Evolutionary conservation across 1,284 basidiomycete species (phyloP).

Genomic region (Meripilus lineatus): DNA sequence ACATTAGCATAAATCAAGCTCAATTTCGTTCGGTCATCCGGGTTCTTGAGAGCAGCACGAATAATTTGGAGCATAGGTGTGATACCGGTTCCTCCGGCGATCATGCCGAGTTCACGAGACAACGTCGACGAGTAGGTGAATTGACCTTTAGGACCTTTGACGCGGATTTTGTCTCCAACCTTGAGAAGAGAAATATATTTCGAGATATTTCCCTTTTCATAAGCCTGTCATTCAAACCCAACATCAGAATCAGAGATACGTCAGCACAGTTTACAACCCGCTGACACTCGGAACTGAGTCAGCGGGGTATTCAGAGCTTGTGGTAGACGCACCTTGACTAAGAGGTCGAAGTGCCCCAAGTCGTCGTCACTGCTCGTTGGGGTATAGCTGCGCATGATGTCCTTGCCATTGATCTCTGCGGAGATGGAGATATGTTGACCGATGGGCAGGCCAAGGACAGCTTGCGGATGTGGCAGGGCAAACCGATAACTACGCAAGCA

Average conservation of each 20-base stretch:
- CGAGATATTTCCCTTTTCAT: conserved; percentile 96
- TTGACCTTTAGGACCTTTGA: conserved; percentile 96
- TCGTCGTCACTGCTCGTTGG: conserved; percentile 93
- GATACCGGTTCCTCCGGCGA: conserved; percentile 94
- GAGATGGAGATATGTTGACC: conserved; percentile 95
- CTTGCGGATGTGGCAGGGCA: conserved; percentile 65
- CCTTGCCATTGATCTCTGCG: conserved; percentile 89
- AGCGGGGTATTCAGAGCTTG: conserved; percentile 4
- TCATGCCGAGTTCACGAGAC: conserved; percentile 84
- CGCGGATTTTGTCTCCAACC: conserved; percentile 79
- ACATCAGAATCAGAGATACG: conserved; percentile 1
- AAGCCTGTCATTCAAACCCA: conserved; percentile 56
- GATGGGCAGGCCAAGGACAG: conserved; percentile 88
- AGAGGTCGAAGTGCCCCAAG: conserved; percentile 89
- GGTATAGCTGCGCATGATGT: conserved; percentile 89
- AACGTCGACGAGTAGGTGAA: conserved; percentile 77
- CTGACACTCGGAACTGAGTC: conserved; percentile 5
- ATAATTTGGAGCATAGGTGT: conserved; percentile 99
- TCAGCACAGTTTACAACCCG: conserved; percentile 4
- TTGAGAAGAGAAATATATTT: conserved; percentile 77
- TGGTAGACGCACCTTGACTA: conserved; percentile 88
- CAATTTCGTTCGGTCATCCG: conserved; percentile 76
- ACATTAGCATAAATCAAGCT: conserved; percentile 96
- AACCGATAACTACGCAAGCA: conserved; percentile 77
- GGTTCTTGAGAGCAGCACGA: conserved; percentile 83